phyloP scores from a whole-genome alignment of 345 rosid genomes.

The Brassica cretica region DNA sequence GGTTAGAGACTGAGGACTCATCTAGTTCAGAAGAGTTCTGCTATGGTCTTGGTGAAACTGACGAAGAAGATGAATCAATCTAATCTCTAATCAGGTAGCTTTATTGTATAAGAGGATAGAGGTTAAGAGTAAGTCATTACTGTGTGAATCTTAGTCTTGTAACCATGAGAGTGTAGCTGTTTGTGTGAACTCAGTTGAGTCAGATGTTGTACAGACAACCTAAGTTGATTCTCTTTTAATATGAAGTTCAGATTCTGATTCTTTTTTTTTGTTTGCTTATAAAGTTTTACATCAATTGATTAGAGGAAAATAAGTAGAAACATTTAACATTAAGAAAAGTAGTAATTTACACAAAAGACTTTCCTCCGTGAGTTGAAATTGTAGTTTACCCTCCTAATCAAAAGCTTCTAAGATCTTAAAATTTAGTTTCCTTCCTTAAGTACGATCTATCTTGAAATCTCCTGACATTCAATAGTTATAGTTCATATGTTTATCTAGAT shows the following conservation, averaged over 20 bases:
- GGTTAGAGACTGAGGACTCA: constrained; percentile 36
- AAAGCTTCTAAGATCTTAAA: constrained; percentile 26
- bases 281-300: background rate
- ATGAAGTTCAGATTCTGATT: background rate
- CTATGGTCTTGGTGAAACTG: constrained; percentile 32
- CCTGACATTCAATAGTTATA: constrained; percentile 26
- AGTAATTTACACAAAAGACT: constrained; percentile 34
- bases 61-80: constrained; percentile 40
- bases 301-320: too few relatives aligned
- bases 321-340: constrained; percentile 21
- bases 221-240: background rate
- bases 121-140: constrained; percentile 7
- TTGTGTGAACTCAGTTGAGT: constrained; percentile 16
- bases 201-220: constrained; percentile 13
- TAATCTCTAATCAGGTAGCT: constrained; percentile 18
- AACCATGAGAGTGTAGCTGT: constrained; percentile 19
- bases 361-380: constrained; percentile 20
- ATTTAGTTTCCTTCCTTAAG: constrained; percentile 17
- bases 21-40: constrained; percentile 45
- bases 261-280: background rate
- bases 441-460: constrained; percentile 28
- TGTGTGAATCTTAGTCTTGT: constrained; percentile 25
- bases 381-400: constrained; percentile 32
- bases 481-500: constrained; percentile 25
- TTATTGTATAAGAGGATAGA: constrained; percentile 12